These are phyloP conservation scores for Scheffersomyces segobiensis DNA, from an alignment of 1,139 yeast genomes.

Conservation along the genomic window DNA sequence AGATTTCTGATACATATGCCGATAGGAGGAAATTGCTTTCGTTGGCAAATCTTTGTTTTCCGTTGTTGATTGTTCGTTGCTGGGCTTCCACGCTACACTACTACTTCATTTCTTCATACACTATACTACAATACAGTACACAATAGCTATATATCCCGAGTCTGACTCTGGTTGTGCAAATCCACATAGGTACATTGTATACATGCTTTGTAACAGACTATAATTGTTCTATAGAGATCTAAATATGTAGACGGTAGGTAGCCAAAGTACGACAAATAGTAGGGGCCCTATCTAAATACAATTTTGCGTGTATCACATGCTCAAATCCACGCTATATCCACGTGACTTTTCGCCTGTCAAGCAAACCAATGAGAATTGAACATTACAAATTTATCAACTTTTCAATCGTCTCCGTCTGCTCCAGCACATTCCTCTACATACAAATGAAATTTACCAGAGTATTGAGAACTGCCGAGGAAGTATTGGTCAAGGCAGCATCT, in stretches of 20 bases:
- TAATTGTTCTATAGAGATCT: not conserved
- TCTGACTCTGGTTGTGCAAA: not conserved
- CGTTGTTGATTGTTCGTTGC: not conserved
- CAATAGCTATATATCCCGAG: not conserved
- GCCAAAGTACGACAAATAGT: no score
- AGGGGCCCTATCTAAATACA: no score
- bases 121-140: not conserved
- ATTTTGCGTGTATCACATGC: not conserved
- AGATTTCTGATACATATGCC: slow-evolving; percentile 11
- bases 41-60: no score
- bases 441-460: slow-evolving; percentile 46
- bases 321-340: not conserved
- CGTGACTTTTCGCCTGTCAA: slow-evolving; percentile 12
- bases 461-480: slow-evolving; percentile 55
- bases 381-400: slow-evolving; percentile 10
- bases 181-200: not conserved
- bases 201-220: not conserved
- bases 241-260: no score
- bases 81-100: not conserved
- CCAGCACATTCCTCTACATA: slow-evolving; percentile 2
- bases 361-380: slow-evolving; percentile 9
- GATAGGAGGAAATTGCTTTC: not conserved
- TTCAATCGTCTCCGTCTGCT: not conserved
- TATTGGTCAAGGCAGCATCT: slow-evolving; percentile 62
- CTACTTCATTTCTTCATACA: not conserved